Conservation (phyloP, 2,329 filamentous ascomycete species). For the Trichoderma asperellum region DNA sequence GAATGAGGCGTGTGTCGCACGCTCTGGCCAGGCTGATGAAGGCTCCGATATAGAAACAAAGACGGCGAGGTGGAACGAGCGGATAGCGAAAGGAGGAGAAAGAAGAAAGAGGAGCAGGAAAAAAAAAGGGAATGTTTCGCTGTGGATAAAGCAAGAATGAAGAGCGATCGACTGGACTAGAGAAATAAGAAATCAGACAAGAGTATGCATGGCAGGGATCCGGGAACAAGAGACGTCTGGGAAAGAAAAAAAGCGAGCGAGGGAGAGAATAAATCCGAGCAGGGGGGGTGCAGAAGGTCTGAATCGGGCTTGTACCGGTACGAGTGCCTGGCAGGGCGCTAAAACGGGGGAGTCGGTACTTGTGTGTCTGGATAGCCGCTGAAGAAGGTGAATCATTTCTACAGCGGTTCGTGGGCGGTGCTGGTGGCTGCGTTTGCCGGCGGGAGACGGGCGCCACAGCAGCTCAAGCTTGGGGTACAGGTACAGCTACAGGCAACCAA, state of each 20-base stretch:
- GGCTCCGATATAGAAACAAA: background rate
- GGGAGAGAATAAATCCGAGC: background rate
- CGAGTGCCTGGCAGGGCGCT: background rate
- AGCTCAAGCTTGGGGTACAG: background rate
- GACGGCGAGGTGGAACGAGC: conserved; percentile 7
- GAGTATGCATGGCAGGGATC: conserved; percentile 21
- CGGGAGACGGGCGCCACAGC: background rate
- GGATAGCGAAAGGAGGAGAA: background rate
- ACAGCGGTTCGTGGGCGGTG: background rate
- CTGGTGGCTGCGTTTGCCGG: background rate
- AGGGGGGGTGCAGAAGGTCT: background rate
- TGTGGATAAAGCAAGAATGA: conserved; percentile 18
- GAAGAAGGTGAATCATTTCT: background rate
- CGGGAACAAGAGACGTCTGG: background rate
- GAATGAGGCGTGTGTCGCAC: background rate
- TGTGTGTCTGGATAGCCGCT: background rate
- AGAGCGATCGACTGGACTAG: conserved; percentile 25
- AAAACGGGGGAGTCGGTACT: background rate
- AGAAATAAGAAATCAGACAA: conserved; percentile 25
- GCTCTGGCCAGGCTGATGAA: background rate
- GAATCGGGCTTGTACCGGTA: background rate
- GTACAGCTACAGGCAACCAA: too few relatives aligned
- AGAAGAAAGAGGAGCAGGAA: background rate
- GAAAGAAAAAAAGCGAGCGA: background rate
- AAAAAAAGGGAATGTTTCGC: conserved; percentile 12